phyloP scores from a whole-genome alignment of 768 basidiomycete genomes.

The Leucosporidium scottii region DNA sequence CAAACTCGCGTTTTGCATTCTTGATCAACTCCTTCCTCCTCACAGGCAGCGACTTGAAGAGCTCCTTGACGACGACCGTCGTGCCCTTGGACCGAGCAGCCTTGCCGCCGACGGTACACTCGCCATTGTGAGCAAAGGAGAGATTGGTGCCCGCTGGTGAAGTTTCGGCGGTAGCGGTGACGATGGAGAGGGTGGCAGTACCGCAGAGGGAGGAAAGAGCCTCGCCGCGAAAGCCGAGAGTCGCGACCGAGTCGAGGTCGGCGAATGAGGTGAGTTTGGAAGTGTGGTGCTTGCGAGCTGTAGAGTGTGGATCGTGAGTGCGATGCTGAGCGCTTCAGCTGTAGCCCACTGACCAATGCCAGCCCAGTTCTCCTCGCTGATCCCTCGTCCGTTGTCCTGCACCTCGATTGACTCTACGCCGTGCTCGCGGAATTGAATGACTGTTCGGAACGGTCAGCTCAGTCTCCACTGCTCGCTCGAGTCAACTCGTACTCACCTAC shows the following conservation, averaged over 20 bases:
- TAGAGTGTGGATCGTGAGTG: background rate
- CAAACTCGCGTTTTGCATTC: slow-evolving; percentile 81
- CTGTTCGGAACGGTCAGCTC: slow-evolving; percentile 45
- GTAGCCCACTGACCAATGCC: slow-evolving; percentile 58
- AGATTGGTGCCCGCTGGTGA: slow-evolving; percentile 73
- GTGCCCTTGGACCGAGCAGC: slow-evolving; percentile 56
- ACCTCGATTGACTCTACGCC: slow-evolving; percentile 79
- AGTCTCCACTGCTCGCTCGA: background rate
- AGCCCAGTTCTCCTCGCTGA: slow-evolving; percentile 66
- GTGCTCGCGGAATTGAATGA: slow-evolving; percentile 81
- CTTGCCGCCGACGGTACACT: slow-evolving; percentile 19
- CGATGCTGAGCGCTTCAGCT: background rate
- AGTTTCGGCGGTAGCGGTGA: slow-evolving; percentile 63
- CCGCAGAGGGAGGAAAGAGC: slow-evolving; percentile 88
- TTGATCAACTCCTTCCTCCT: slow-evolving; percentile 83
- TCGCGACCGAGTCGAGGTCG: slow-evolving; percentile 63
- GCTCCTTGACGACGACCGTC: slow-evolving; percentile 60
- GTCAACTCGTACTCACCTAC: slow-evolving; percentile 55
- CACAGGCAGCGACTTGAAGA: slow-evolving; percentile 80
- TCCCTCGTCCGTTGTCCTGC: slow-evolving; percentile 85
- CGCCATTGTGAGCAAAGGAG: slow-evolving; percentile 36
- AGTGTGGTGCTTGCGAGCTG: slow-evolving; percentile 85
- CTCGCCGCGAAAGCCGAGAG: slow-evolving; percentile 94
- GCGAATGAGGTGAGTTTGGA: slow-evolving; percentile 75
- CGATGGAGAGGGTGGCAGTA: slow-evolving; percentile 51